These are phyloP conservation scores for Arxiozyma telluris DNA, from an alignment of 1,139 yeast species.

Conservation along the genomic window DNA sequence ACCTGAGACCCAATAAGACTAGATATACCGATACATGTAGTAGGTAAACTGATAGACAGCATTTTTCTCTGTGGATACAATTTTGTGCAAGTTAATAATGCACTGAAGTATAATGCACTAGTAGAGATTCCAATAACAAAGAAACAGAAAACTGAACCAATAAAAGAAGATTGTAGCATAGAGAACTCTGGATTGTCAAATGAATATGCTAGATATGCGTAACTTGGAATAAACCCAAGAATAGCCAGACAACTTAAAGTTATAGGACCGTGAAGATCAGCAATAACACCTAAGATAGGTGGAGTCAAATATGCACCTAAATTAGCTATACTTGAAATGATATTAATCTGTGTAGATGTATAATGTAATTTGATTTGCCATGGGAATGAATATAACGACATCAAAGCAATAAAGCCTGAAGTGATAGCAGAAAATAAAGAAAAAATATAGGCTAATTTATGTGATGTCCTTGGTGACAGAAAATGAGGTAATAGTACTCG, in stretches of 20 bases:
- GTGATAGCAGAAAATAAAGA: conserved; percentile 52
- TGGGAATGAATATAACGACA: conserved; percentile 69
- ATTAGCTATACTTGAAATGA: conserved; percentile 66
- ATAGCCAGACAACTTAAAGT: conserved; percentile 57
- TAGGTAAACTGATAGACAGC: conserved; percentile 79
- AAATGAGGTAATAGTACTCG: conserved; percentile 27
- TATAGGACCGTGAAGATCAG: conserved; percentile 81
- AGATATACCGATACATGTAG: conserved; percentile 77
- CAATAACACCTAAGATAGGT: conserved; percentile 73
- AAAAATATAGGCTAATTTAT: conserved; percentile 33
- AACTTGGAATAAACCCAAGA: conserved; percentile 64
- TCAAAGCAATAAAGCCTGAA: conserved; percentile 74
- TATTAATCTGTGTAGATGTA: conserved; percentile 63
- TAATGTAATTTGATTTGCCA: conserved; percentile 52
- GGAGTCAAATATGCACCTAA: conserved; percentile 80
- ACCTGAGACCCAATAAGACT: conserved; percentile 47
- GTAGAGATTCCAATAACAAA: conserved; percentile 73
- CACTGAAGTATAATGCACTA: conserved; percentile 67
- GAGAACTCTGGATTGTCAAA: conserved; percentile 21
- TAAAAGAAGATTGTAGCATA: conserved; percentile 15
- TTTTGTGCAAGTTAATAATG: conserved; percentile 75
- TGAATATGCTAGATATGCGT: conserved; percentile 41
- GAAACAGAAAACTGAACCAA: conserved; percentile 30
- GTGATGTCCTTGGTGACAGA: conserved; percentile 27
- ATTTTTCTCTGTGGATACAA: conserved; percentile 69